Conservation (phyloP, 2,329 filamentous ascomycete genomes). For the Cytospora piceicola region DNA sequence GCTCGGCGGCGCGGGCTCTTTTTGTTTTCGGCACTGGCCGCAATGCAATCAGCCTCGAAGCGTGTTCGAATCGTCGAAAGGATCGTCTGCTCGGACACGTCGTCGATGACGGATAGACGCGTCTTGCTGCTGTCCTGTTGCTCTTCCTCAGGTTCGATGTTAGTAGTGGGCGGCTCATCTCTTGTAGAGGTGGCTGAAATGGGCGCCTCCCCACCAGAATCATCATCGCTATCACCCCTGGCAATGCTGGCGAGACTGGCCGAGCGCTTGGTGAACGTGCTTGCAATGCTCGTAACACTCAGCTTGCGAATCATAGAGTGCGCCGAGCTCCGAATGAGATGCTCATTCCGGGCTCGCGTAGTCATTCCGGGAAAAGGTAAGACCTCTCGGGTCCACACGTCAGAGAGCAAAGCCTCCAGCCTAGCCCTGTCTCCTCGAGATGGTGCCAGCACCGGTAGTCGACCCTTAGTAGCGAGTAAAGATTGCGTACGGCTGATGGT, state of each 20-base stretch:
- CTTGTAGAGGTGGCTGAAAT: background rate
- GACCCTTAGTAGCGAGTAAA: constrained; percentile 68
- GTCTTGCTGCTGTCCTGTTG: background rate
- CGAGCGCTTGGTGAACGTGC: constrained; percentile 74
- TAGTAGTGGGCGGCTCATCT: background rate
- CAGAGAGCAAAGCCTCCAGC: constrained; percentile 72
- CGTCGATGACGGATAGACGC: constrained; percentile 22
- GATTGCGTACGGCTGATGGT: constrained; percentile 80
- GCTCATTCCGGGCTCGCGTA: constrained; percentile 65
- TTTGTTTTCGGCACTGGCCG: background rate
- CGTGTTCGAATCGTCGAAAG: constrained; percentile 13
- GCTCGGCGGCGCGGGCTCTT: constrained; percentile 14
- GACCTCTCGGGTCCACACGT: constrained; percentile 82
- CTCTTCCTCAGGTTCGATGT: constrained; percentile 2
- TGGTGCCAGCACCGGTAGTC: constrained; percentile 72
- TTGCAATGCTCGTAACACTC: constrained; percentile 78
- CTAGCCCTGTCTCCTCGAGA: constrained; percentile 75
- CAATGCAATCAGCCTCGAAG: background rate
- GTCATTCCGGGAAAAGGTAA: constrained; percentile 85
- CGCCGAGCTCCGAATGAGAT: constrained; percentile 76
- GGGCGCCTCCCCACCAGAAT: constrained; percentile 29
- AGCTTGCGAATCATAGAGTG: constrained; percentile 87
- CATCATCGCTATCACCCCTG: constrained; percentile 39
- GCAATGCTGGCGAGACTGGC: constrained; percentile 53
- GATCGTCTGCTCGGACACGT: constrained; percentile 23